Base-by-base conservation (phyloP, 2,329 filamentous ascomycete species). In the Grosmannia serpens region DNA sequence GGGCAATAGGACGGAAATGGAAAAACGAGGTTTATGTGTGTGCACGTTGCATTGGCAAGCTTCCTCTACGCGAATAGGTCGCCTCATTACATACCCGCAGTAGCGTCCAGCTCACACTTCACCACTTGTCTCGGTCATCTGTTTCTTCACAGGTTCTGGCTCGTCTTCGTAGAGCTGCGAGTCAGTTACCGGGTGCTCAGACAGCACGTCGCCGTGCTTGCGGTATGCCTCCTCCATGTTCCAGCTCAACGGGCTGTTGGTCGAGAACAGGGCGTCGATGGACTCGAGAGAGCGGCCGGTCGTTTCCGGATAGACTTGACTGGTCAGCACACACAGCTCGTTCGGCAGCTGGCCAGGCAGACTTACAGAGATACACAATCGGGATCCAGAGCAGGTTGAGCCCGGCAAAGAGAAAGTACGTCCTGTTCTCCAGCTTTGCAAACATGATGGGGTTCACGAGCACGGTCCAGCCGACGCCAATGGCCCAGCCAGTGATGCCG, bases 401-500 rank as follows among this genome's bases (percentile, higher is more conserved):
- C 4, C 71, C 75, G 3, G 74, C 77, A 56, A 81, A 78, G 54
- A 81, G 70, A 62, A 80, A 75, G 62, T 79, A 81, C 0, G 75
- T 80, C 10, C 73, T 71, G 61, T 71, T 76, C 60, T 72, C 69
- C 26, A 80, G 63, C n/a, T 67, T 67, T 49, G 64, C 68, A 60
- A 81, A 77, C 73, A 82, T 77, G 65, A 81, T 76, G 29, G 76
- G 76, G 62, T 69, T 81, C 61, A 81, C 74, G 53, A 81, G 70
- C 2, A 73, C 73, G 1, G 79, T 81, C 75, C 77, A 75, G 41
- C 79, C 79, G 10, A 78, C 75, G 44, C 79, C 81, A 59, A 81
- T 74, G 22, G 81, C 79, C 80, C 81, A 84, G 1, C 80, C 79
- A 2, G 78, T 77, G 60, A 84, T 81, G 22, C 77, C 77, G 62